Evolutionary conservation across 805 yeast species (phyloP).

Genomic region (Saturnispora saitoi): DNA sequence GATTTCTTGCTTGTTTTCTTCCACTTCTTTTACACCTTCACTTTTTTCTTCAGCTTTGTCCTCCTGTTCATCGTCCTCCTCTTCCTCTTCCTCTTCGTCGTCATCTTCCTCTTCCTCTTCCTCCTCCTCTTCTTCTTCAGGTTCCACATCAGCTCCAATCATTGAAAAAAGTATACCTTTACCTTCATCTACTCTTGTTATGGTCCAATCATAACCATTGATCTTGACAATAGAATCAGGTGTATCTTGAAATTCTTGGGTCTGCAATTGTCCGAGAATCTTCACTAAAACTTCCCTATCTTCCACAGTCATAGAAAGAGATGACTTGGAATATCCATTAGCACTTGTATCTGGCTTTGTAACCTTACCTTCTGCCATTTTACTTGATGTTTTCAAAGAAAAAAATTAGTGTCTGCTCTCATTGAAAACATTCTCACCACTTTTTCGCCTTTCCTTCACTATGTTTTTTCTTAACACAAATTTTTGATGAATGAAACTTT

Average conservation of each 20-base stretch:
- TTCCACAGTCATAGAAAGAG: not conserved
- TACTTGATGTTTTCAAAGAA: too few species aligned
- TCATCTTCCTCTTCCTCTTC: not conserved
- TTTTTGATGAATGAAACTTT: too few species aligned
- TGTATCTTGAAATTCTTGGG: not conserved
- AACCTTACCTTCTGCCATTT: not conserved
- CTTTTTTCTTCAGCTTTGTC: not conserved
- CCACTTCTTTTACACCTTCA: not conserved
- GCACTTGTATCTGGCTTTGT: not conserved
- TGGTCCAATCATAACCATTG: conserved; percentile 3
- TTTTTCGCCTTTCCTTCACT: too few species aligned
- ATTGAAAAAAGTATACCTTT: conserved; percentile 3
- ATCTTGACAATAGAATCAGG: not conserved
- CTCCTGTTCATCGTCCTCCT: not conserved
- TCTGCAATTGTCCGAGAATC: conserved; percentile 4
- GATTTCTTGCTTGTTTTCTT: not conserved
- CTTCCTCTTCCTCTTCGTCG: not conserved
- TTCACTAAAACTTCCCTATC: conserved; percentile 3
- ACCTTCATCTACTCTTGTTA: conserved; percentile 1
- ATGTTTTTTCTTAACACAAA: too few species aligned
- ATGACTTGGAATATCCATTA: not conserved
- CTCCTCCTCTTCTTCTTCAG: not conserved
- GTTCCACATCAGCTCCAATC: not conserved
- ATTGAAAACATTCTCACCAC: too few species aligned
- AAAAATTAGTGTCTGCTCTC: too few species aligned